Percentiles rank a stretch among this genome's conserved stretches.
These are phyloP conservation scores for Sporothrix inflata DNA, from an alignment of 2,329 filamentous ascomycete species.

Conservation along the genomic window DNA sequence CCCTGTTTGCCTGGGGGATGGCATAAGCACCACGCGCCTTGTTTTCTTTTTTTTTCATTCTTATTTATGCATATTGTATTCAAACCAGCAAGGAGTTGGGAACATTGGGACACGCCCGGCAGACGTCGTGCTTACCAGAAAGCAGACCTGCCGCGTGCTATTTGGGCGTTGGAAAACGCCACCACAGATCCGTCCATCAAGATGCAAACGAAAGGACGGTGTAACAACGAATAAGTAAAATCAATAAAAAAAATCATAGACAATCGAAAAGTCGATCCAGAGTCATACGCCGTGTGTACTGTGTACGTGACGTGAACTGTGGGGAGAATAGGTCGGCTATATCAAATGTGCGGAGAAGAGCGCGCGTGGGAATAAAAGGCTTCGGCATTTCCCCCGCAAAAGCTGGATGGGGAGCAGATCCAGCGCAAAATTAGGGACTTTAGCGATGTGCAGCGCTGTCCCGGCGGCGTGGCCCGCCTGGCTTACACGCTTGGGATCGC, in stretches of 20 bases:
- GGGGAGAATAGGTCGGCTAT: slow-evolving; percentile 3
- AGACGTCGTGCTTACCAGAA: neutral
- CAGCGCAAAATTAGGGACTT: neutral
- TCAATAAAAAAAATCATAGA: neutral
- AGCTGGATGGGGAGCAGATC: neutral
- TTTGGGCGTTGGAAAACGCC: neutral
- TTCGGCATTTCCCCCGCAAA: slow-evolving; percentile 10
- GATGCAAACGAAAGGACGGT: neutral
- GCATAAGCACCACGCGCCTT: neutral
- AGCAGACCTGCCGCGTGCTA: neutral
- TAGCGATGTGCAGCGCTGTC: slow-evolving; percentile 7
- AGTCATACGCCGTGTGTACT: neutral
- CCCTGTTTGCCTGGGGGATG: slow-evolving; percentile 29
- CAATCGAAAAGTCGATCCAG: neutral
- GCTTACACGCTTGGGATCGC: neutral
- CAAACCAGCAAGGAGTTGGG: slow-evolving; percentile 21
- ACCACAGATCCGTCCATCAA: neutral
- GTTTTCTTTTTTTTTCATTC: neutral
- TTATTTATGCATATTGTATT: neutral
- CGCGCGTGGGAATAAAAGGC: neutral
- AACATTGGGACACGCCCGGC: neutral
- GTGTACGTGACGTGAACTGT: neutral
- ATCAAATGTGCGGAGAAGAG: slow-evolving; percentile 2
- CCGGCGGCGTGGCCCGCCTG: slow-evolving; percentile 11
- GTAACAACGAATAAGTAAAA: neutral